Percentiles rank a stretch among this genome's conserved stretches.
These are phyloP conservation scores for Cutaneotrichosporon daszewskae DNA, from an alignment of 1,284 basidiomycete genomes.

Conservation along the genomic window DNA sequence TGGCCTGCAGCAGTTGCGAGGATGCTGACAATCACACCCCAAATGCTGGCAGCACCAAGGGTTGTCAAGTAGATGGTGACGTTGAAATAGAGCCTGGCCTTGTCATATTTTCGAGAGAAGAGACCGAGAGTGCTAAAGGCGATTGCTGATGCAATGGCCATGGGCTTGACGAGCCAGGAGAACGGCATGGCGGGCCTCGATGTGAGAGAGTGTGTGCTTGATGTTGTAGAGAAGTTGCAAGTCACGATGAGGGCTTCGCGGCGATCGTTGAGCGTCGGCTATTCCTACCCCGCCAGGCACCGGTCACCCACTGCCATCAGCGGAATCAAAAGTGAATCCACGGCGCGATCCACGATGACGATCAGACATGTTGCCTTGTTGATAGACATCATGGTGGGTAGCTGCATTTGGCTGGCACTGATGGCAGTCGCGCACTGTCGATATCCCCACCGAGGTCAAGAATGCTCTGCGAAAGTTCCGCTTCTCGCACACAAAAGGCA, in stretches of 20 bases:
- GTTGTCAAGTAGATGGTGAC: constrained; percentile 67
- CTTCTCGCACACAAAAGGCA: constrained; percentile 62
- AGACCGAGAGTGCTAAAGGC: constrained; percentile 39
- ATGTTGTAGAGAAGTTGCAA: neutral
- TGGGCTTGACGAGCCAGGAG: constrained; percentile 38
- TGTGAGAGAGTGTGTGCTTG: neutral
- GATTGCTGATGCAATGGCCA: constrained; percentile 39
- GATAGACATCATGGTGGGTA: too few species aligned
- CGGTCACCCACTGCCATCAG: too few species aligned
- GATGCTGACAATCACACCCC: constrained; percentile 68
- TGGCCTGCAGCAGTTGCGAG: constrained; percentile 64
- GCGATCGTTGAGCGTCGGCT: too few species aligned
- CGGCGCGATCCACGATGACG: too few species aligned
- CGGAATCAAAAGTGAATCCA: too few species aligned
- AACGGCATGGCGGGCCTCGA: constrained; percentile 15
- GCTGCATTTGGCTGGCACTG: too few species aligned
- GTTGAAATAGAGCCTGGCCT: constrained; percentile 58
- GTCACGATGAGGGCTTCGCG: too few species aligned
- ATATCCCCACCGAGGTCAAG: constrained; percentile 71
- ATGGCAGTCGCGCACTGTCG: constrained; percentile 64
- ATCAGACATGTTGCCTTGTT: too few species aligned
- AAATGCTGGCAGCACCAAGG: constrained; percentile 66
- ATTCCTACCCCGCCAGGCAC: too few species aligned
- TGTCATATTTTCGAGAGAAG: constrained; percentile 32
- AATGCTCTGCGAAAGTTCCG: constrained; percentile 74